phyloP scores from a whole-genome alignment of 768 basidiomycete species.

The Tricholoma furcatifolium region DNA sequence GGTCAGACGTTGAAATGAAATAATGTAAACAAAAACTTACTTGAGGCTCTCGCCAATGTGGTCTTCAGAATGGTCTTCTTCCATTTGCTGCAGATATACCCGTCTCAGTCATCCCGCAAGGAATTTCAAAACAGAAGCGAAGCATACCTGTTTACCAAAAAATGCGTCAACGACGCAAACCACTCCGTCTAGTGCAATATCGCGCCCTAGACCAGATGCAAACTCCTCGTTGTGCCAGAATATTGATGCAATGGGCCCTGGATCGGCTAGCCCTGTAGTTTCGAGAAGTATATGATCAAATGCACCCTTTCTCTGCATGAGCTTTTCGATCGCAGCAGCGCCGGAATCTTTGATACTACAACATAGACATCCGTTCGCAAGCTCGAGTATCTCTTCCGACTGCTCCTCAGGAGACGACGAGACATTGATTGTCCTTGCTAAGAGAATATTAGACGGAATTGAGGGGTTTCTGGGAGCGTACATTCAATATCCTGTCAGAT shows the following conservation, averaged over 20 bases:
- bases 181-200: conserved; percentile 84
- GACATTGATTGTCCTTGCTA: conserved; percentile 87
- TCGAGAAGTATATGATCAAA: conserved; percentile 97
- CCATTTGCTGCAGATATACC: conserved; percentile 66
- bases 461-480: conserved; percentile 28
- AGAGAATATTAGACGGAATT: conserved; percentile 4
- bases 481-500: conserved; percentile 91
- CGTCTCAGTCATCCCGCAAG: neutral
- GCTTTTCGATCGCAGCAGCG: conserved; percentile 88
- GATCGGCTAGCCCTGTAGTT: conserved; percentile 95
- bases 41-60: conserved; percentile 74
- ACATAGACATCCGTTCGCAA: conserved; percentile 97
- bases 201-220: conserved; percentile 60
- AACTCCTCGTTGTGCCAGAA: conserved; percentile 90
- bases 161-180: conserved; percentile 90
- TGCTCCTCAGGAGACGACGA: conserved; percentile 66
- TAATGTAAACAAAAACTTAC: conserved; percentile 36
- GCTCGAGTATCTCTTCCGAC: conserved; percentile 86
- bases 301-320: conserved; percentile 81
- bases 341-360: conserved; percentile 97
- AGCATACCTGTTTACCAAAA: conserved; percentile 56
- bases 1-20: neutral
- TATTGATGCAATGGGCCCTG: conserved; percentile 85
- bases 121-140: neutral
- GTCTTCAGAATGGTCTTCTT: conserved; percentile 69